Conservation (phyloP, 1,284 basidiomycete genomes). For the Cutaneotrichosporon mucoides region DNA sequence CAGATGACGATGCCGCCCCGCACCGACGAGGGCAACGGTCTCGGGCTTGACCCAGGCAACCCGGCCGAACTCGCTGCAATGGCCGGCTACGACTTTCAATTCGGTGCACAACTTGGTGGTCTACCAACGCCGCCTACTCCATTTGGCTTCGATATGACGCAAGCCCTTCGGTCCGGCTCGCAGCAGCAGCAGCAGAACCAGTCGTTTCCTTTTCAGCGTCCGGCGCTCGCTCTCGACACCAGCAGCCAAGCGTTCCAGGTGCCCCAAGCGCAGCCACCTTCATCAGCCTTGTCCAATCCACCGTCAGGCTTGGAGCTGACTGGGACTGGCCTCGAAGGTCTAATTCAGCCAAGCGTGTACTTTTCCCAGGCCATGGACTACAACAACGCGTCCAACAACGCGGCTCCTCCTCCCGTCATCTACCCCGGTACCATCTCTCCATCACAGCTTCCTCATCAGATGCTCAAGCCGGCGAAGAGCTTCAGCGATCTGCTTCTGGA, state of each 20-base stretch:
- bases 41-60: conserved; percentile 14
- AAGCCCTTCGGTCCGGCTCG: background rate
- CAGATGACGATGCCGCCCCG: conserved; percentile 3
- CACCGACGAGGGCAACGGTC: conserved; percentile 11
- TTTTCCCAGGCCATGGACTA: conserved; percentile 21
- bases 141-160: background rate
- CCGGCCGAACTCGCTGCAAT: conserved; percentile 2
- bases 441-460: conserved; percentile 29
- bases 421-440: conserved; percentile 37
- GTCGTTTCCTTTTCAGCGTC: conserved; percentile 12
- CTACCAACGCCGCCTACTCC: background rate
- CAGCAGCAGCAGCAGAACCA: background rate
- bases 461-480: conserved; percentile 33
- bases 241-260: conserved; percentile 16
- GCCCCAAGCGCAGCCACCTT: conserved; percentile 15
- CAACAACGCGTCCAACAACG: conserved; percentile 9
- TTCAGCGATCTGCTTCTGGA: conserved; percentile 37
- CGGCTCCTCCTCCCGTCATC: conserved; percentile 5
- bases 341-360: conserved; percentile 9
- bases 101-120: background rate
- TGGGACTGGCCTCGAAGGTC: conserved; percentile 1
- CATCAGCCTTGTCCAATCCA: conserved; percentile 21
- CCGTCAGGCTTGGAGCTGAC: conserved; percentile 20
- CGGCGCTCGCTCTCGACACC: conserved; percentile 27
- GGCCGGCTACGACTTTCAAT: background rate